Evolutionary conservation across 805 yeast genomes (phyloP).

Genomic region (Starmerella kuoi): DNA sequence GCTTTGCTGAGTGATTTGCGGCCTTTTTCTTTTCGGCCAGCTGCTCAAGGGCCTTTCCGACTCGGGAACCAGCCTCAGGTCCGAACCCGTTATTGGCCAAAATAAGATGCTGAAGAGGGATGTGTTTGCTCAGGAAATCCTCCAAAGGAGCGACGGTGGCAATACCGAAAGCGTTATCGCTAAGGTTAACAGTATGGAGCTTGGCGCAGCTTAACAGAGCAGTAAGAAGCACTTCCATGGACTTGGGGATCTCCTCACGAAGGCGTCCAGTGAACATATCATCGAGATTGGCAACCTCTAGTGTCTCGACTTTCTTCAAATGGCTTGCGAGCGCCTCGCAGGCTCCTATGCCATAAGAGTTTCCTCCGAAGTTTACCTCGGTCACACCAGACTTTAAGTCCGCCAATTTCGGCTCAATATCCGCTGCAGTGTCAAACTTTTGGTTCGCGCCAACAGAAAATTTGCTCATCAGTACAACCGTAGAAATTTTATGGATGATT

Average conservation of each 20-base stretch:
- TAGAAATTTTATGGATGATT: background rate
- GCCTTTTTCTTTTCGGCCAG: conserved; percentile 52
- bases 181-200: conserved; percentile 61
- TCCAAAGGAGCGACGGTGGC: conserved; percentile 89
- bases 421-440: conserved; percentile 60
- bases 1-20: conserved; percentile 40
- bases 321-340: conserved; percentile 56
- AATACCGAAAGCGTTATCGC: conserved; percentile 95
- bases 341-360: conserved; percentile 87
- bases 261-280: conserved; percentile 92
- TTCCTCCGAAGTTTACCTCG: conserved; percentile 75
- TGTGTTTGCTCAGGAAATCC: conserved; percentile 58
- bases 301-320: conserved; percentile 32
- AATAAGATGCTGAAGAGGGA: conserved; percentile 71
- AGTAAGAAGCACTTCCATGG: conserved; percentile 60
- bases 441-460: conserved; percentile 18
- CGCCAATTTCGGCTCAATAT: conserved; percentile 56
- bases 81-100: conserved; percentile 96
- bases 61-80: conserved; percentile 91
- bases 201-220: conserved; percentile 58
- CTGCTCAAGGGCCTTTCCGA: conserved; percentile 71
- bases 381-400: conserved; percentile 39
- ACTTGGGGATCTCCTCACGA: conserved; percentile 84
- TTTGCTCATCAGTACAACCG: conserved; percentile 9
- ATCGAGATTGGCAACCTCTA: conserved; percentile 62